Percentiles rank a stretch among this genome's conserved stretches.
Conservation (phyloP, 1,284 basidiomycete genomes). For the Fomitiporia mediterranea region DNA sequence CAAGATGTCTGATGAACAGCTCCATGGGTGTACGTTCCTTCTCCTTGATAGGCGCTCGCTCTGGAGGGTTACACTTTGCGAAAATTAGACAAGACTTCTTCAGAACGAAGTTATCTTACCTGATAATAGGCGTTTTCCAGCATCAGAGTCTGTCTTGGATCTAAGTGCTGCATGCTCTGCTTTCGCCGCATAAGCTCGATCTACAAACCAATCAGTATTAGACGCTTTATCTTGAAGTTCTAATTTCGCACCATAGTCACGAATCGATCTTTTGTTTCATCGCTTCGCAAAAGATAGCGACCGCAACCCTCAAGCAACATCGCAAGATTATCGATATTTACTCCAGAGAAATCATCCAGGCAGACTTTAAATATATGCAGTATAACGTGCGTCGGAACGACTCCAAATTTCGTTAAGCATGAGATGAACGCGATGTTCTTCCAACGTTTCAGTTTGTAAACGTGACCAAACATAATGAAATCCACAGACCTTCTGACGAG, state of each 20-base stretch:
- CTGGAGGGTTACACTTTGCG: constrained; percentile 90
- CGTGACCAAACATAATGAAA: not conserved
- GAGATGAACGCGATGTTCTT: constrained; percentile 89
- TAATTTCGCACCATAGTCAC: constrained; percentile 59
- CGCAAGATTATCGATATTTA: constrained; percentile 92
- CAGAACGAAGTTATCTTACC: constrained; percentile 38
- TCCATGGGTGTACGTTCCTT: constrained; percentile 88
- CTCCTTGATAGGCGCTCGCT: constrained; percentile 79
- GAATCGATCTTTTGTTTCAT: constrained; percentile 85
- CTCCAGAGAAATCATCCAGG: constrained; percentile 89
- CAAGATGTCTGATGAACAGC: constrained; percentile 88
- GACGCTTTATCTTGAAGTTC: constrained; percentile 24
- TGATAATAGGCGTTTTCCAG: constrained; percentile 99
- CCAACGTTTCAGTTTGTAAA: constrained; percentile 9
- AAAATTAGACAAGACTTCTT: not conserved
- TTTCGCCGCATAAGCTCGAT: constrained; percentile 94
- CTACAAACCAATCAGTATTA: constrained; percentile 36
- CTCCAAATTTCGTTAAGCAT: constrained; percentile 91
- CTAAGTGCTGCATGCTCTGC: constrained; percentile 88
- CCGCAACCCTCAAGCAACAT: constrained; percentile 93
- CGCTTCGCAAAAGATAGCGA: constrained; percentile 82
- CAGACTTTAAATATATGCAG: constrained; percentile 96
- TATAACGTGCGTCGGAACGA: constrained; percentile 91
- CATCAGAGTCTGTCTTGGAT: constrained; percentile 83
- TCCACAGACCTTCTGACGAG: constrained; percentile 67